Conservation (phyloP, 345 rosid genomes). For the Crucihimalaya himalaica region DNA sequence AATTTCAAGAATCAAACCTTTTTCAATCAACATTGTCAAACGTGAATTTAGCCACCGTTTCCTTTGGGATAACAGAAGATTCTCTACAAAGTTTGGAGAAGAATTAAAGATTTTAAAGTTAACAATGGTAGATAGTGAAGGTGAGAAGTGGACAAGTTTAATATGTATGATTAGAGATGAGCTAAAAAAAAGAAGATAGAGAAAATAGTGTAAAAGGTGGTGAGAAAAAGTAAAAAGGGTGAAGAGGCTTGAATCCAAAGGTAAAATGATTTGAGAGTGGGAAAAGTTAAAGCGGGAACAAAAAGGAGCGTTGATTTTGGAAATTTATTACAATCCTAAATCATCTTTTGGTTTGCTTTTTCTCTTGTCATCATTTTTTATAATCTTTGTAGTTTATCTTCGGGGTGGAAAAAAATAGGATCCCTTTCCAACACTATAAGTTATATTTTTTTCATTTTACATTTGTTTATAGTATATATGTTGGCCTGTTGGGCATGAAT, state of each 20-base stretch:
- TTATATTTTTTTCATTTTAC: too few relatives aligned
- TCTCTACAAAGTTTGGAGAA: conserved; percentile 6
- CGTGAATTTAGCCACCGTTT: conserved; percentile 23
- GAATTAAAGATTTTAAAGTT: neutral
- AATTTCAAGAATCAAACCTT: conserved; percentile 33
- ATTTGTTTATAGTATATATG: too few relatives aligned
- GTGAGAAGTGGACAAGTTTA: neutral
- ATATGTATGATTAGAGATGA: conserved; percentile 8
- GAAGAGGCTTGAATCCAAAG: conserved; percentile 30
- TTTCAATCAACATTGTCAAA: conserved; percentile 36
- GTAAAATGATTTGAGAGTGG: conserved; percentile 38
- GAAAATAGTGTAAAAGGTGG: conserved; percentile 3
- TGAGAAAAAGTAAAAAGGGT: neutral
- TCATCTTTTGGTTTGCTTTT: conserved; percentile 7
- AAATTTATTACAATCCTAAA: conserved; percentile 19
- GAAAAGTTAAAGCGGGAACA: conserved; percentile 38
- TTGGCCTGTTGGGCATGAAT: too few relatives aligned
- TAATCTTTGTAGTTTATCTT: neutral
- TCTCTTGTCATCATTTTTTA: conserved; percentile 21
- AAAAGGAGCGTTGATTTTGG: conserved; percentile 30
- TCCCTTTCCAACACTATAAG: neutral
- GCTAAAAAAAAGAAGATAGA: neutral
- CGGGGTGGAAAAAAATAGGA: neutral
- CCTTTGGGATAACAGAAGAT: conserved; percentile 27
- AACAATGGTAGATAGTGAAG: neutral